These are phyloP conservation scores for Cardamine resedifolia DNA, from an alignment of 345 rosid genomes.

Conservation along the genomic window DNA sequence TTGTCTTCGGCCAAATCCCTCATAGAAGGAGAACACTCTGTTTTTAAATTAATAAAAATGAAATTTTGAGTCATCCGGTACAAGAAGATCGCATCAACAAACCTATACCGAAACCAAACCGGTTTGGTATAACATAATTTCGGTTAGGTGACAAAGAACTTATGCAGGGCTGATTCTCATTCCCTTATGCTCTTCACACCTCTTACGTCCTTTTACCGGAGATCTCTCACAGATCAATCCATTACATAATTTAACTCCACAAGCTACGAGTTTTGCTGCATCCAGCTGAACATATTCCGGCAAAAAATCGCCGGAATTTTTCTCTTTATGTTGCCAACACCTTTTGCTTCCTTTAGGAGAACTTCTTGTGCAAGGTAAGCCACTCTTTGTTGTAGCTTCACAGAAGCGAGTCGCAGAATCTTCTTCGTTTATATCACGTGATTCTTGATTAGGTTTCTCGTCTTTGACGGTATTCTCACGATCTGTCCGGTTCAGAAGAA, in stretches of 20 bases:
- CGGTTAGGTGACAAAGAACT: not conserved
- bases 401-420: conserved; percentile 33
- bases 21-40: not conserved
- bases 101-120: not conserved
- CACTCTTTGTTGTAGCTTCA: conserved; percentile 50
- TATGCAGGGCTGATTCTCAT: conserved; percentile 24
- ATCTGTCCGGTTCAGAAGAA: conserved; percentile 26
- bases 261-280: not conserved
- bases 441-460: not conserved
- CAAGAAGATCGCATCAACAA: not conserved
- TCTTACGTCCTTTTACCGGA: conserved; percentile 38
- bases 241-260: conserved; percentile 35
- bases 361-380: conserved; percentile 49
- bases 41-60: not conserved
- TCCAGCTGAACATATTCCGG: not conserved
- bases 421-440: not conserved
- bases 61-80: not conserved
- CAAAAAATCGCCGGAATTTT: not conserved
- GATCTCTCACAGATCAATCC: conserved; percentile 35
- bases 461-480: conserved; percentile 29
- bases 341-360: conserved; percentile 44
- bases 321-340: conserved; percentile 64
- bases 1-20: not conserved
- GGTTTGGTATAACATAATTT: not conserved
- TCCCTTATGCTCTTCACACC: conserved; percentile 41